phyloP scores from a whole-genome alignment of 495 filamentous ascomycete species.

The Lasiosphaeria ovina region DNA sequence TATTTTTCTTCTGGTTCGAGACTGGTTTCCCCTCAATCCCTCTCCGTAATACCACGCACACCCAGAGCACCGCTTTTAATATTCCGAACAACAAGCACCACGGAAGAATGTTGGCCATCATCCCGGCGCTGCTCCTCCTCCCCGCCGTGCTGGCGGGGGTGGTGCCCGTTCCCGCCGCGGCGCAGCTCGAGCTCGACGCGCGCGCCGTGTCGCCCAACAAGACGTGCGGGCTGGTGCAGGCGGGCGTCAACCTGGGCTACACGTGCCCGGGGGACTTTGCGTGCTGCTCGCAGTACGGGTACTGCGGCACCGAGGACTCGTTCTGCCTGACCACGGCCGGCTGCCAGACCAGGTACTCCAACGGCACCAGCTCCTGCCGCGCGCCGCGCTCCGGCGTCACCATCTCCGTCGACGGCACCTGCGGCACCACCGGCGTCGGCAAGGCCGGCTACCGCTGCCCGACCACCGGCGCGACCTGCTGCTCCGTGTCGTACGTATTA shows the following conservation, averaged over 20 bases:
- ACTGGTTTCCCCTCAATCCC: no score
- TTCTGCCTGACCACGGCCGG: conserved; percentile 36
- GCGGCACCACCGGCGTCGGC: conserved; percentile 29
- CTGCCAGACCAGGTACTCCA: conserved; percentile 36
- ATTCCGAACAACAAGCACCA: neutral
- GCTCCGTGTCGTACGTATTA: conserved; percentile 31
- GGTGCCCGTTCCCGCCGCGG: neutral
- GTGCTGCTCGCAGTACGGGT: conserved; percentile 38
- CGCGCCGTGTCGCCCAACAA: conserved; percentile 34
- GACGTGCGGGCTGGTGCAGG: conserved; percentile 31
- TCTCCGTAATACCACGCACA: no score
- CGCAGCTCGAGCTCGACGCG: conserved; percentile 2
- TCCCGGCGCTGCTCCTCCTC: conserved; percentile 10
- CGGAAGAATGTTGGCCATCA: conserved; percentile 11
- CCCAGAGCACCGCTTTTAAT: no score
- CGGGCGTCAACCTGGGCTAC: conserved; percentile 29
- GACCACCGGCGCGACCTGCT: conserved; percentile 26
- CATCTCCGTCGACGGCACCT: conserved; percentile 36
- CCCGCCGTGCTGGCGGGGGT: conserved; percentile 11
- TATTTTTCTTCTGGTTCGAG: no score
- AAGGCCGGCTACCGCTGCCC: conserved; percentile 36
- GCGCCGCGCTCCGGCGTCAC: conserved; percentile 28
- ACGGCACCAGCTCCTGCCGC: conserved; percentile 29
- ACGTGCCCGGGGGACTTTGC: conserved; percentile 31
- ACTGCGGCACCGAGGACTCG: conserved; percentile 35